These are phyloP conservation scores for Aegilops tauschii DNA, from an alignment of 176 grass and related monocot species.

Conservation along the genomic window DNA sequence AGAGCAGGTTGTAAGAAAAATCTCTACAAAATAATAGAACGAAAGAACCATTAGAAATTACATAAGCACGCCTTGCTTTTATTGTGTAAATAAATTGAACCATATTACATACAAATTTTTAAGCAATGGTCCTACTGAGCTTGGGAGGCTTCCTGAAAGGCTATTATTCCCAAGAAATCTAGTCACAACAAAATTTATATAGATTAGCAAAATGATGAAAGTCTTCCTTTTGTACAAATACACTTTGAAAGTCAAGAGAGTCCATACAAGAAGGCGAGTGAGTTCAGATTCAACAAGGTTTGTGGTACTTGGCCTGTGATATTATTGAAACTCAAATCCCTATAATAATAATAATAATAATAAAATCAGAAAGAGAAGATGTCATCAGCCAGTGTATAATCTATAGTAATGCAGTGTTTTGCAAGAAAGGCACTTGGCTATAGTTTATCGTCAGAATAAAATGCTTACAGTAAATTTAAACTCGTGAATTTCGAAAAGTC, in stretches of 20 bases:
- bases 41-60: background rate
- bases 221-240: background rate
- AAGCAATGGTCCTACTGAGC: slow-evolving; percentile 39
- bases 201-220: slow-evolving; percentile 6
- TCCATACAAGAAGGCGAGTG: slow-evolving; percentile 51
- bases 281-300: slow-evolving; percentile 59
- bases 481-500: slow-evolving; percentile 43
- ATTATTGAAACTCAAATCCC: slow-evolving; percentile 96
- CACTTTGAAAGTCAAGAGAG: background rate
- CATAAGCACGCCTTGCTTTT: background rate
- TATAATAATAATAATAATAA: slow-evolving; percentile 5
- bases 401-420: background rate
- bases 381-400: slow-evolving; percentile 7
- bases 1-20: slow-evolving; percentile 89
- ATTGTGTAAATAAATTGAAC: slow-evolving; percentile 15
- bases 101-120: slow-evolving; percentile 51
- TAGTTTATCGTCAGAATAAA: slow-evolving; percentile 1
- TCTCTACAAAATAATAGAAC: slow-evolving; percentile 46
- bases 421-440: background rate
- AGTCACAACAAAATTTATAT: slow-evolving; percentile 23
- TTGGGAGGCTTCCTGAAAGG: slow-evolving; percentile 59
- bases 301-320: slow-evolving; percentile 66
- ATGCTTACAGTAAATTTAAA: slow-evolving; percentile 46
- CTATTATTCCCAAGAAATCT: slow-evolving; percentile 95
- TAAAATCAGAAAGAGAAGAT: background rate